Conservation (phyloP, 768 basidiomycete species). For the Coprinopsis strossmayeri region DNA sequence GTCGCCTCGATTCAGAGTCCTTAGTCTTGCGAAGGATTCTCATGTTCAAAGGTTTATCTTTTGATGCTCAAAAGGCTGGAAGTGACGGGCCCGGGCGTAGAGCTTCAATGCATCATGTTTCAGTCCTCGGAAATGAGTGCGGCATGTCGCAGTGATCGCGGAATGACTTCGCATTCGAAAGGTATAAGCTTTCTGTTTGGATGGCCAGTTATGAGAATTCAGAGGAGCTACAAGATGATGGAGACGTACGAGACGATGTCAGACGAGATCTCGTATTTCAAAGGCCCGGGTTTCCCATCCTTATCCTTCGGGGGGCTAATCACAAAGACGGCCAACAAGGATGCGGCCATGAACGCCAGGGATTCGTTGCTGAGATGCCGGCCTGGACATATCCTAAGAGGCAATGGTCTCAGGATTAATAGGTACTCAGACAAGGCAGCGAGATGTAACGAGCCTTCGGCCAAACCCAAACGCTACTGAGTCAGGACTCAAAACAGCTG, state of each 20-base stretch:
- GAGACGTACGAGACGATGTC: conserved; percentile 17
- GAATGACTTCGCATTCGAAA: background rate
- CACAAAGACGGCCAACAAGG: background rate
- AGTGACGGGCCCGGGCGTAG: too few species aligned
- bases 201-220: background rate
- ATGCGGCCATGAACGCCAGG: background rate
- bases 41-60: too few species aligned
- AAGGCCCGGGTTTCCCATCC: conserved; percentile 14
- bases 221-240: conserved; percentile 19
- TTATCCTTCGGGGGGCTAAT: conserved; percentile 15
- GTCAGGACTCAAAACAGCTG: conserved; percentile 7
- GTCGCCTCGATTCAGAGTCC: too few species aligned
- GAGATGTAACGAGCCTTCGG: conserved; percentile 11
- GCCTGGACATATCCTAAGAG: conserved; percentile 1
- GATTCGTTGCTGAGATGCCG: background rate
- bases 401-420: background rate
- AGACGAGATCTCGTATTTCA: conserved; percentile 15
- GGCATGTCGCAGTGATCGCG: background rate
- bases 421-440: background rate
- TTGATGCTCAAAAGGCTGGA: too few species aligned
- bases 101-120: too few species aligned
- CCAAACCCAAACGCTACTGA: conserved; percentile 16
- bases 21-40: too few species aligned
- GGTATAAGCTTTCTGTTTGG: background rate
- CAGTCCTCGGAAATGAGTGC: background rate